phyloP scores from a whole-genome alignment of 495 filamentous ascomycete species.

The Hypoxylon rickii region DNA sequence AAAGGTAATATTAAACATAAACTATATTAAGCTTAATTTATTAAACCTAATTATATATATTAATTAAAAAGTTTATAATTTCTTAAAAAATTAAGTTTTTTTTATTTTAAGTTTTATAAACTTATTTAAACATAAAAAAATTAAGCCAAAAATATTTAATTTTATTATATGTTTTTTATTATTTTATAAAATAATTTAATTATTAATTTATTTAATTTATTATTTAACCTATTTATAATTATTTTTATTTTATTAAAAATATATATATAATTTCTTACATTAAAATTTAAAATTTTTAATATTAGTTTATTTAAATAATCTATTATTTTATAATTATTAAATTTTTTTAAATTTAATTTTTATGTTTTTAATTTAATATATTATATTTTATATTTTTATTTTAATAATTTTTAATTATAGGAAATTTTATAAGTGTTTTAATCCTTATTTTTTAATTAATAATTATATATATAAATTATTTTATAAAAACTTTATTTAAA shows the following conservation, averaged over 20 bases:
- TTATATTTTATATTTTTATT: neutral
- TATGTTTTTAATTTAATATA: neutral
- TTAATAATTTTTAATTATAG: neutral
- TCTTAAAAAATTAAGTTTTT: too few species aligned
- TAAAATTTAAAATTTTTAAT: neutral
- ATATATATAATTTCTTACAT: neutral
- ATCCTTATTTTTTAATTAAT: neutral
- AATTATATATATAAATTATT: neutral
- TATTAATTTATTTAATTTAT: too few species aligned
- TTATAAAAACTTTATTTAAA: neutral
- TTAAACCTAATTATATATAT: too few species aligned
- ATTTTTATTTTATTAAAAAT: neutral
- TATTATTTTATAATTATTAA: neutral
- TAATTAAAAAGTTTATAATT: too few species aligned
- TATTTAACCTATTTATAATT: neutral
- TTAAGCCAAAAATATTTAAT: too few species aligned
- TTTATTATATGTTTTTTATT: neutral
- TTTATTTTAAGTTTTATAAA: too few species aligned
- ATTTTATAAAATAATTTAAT: neutral
- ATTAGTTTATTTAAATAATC: neutral
- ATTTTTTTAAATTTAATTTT: neutral
- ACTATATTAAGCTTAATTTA: too few species aligned
- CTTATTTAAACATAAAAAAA: neutral
- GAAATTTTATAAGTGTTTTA: neutral
- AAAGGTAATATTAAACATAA: too few species aligned